Evolutionary conservation across 2,329 filamentous ascomycete species (phyloP).

Genomic region (Claviceps maximensis): DNA sequence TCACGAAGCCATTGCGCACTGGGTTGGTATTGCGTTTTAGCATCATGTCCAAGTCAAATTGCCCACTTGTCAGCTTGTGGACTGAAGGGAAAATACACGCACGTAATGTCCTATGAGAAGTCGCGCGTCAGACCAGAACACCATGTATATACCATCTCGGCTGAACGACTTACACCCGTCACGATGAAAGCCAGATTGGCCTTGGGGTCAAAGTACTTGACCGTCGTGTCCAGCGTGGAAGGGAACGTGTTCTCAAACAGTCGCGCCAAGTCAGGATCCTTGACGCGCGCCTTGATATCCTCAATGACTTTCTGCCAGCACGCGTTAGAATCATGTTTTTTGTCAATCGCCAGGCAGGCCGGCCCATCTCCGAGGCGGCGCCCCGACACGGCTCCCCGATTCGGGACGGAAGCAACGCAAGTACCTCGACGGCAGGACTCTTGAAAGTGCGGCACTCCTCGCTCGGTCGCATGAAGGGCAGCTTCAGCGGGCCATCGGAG

Average conservation of each 20-base stretch:
- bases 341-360: no score
- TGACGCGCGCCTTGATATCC: constrained; percentile 26
- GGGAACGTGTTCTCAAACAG: constrained; percentile 77
- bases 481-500: constrained; percentile 10
- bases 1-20: constrained; percentile 60
- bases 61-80: no score
- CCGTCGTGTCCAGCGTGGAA: constrained; percentile 71
- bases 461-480: constrained; percentile 16
- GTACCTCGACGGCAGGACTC: constrained; percentile 15
- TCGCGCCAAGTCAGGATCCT: constrained; percentile 53
- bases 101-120: constrained; percentile 13
- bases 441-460: constrained; percentile 15
- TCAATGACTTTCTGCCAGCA: constrained; percentile 13
- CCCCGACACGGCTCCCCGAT: no score
- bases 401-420: no score
- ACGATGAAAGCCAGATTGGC: constrained; percentile 63
- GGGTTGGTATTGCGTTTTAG: not conserved
- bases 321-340: not conserved
- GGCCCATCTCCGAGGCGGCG: no score
- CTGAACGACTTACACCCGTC: constrained; percentile 63
- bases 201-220: constrained; percentile 59
- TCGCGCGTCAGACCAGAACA: no score
- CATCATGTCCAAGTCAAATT: no score
- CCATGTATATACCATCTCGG: no score
- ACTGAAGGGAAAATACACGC: no score